Evolutionary conservation across 148 eudicot genomes (phyloP).

Genomic region (Rhododendron ferrugineum): DNA sequence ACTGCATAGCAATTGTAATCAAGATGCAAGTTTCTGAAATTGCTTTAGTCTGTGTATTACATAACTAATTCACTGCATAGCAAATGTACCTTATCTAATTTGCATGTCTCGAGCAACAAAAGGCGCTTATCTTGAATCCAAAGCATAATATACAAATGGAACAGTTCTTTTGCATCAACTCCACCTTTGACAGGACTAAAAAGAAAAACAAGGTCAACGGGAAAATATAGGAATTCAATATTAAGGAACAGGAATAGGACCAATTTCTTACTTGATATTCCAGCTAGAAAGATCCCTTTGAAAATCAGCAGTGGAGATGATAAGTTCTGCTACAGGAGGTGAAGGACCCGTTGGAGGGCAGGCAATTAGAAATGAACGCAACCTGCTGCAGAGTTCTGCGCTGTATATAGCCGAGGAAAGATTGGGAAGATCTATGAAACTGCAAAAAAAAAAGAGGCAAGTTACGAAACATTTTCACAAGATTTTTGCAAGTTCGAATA

Average conservation of each 20-base stretch:
- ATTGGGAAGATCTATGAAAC: constrained; percentile 85
- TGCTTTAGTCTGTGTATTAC: neutral
- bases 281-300: constrained; percentile 72
- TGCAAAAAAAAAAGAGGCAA: constrained; percentile 22
- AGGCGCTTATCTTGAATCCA: constrained; percentile 91
- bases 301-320: constrained; percentile 78
- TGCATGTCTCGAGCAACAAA: constrained; percentile 73
- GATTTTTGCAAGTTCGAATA: neutral
- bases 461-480: neutral
- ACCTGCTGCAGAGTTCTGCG: constrained; percentile 63
- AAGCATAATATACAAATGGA: constrained; percentile 69
- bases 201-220: neutral
- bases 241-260: neutral
- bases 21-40: neutral
- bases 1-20: neutral
- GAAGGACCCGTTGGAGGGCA: constrained; percentile 86
- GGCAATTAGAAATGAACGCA: constrained; percentile 64
- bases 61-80: neutral
- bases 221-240: neutral
- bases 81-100: constrained; percentile 59
- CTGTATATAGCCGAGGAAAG: constrained; percentile 80
- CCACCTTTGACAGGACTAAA: constrained; percentile 78
- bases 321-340: constrained; percentile 71
- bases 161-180: constrained; percentile 87
- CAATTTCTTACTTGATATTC: constrained; percentile 55